Evolutionary conservation across 2,329 filamentous ascomycete species (phyloP), one percentile per base, ranked within the genome.

Genomic region (Periconia sp.): DNA sequence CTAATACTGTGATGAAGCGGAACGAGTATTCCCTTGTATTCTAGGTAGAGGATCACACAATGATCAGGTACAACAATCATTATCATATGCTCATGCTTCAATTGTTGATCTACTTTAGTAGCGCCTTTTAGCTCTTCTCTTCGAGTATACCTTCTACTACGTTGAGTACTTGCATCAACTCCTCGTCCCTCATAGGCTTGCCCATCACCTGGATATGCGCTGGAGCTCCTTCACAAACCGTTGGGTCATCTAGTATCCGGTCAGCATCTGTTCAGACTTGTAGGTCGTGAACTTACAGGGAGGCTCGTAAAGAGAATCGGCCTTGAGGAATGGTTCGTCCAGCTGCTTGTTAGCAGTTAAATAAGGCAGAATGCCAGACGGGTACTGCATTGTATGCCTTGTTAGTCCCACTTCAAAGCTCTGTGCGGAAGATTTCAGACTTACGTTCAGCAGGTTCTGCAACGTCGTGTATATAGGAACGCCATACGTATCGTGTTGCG

Each of bases 401-500:
- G 30, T 49, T 28, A 47, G 30, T 17, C 13, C 12, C 40, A 29
- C 30, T 16, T 25, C 21, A 34, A 11, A 15, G 22, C 8, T n/a
- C n/a, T n/a, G n/a, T n/a, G 5, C 13, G 17, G 15, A 3, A 19
- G 8, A 10, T 28, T 30, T 5, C 19, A 6, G 19, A 66, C 75
- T 64, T 53, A 76, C 77, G 59, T 82, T 77, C 4, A 82, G 51
- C 7, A 81, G 16, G 45, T 83, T 84, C 58, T 73, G 73, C 21
- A 82, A 46, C 13, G 74, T 56, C 0, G 80, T 82, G 38, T 78
- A 80, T 1, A 70, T 59, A 1, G 73, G 66, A 0, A 69, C 19
- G 0, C 76, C 73, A 57, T 76, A 83, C 0, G 66, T 72, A 56
- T 83, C 80, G 54, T 82, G 77, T 13, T 65, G 66, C 1, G 78